Percentiles rank a stretch among this genome's conserved stretches.
These are phyloP conservation scores for Fusarium gaditjirri DNA, from an alignment of 2,329 filamentous ascomycete species.

Conservation along the genomic window DNA sequence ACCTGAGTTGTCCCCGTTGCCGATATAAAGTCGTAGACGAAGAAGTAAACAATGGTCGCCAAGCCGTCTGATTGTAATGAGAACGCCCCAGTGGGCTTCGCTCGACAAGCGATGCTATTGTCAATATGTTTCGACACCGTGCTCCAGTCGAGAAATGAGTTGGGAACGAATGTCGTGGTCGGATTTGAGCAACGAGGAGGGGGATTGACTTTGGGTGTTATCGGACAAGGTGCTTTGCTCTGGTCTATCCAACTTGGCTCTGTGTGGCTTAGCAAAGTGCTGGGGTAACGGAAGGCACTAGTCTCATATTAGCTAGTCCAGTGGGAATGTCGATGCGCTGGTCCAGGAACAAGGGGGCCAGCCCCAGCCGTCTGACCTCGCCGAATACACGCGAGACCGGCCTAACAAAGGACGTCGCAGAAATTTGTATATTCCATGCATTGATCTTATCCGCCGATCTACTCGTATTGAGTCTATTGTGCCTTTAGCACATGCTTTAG, in stretches of 20 bases:
- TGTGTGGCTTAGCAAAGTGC: slow-evolving; percentile 33
- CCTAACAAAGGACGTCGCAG: slow-evolving; percentile 13
- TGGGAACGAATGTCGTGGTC: slow-evolving; percentile 32
- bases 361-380: slow-evolving; percentile 5
- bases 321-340: slow-evolving; percentile 15
- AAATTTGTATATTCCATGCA: slow-evolving; percentile 7
- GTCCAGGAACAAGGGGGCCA: slow-evolving; percentile 33
- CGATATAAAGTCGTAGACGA: neutral
- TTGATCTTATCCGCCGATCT: neutral
- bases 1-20: neutral
- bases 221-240: slow-evolving; percentile 25
- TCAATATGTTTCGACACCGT: slow-evolving; percentile 9
- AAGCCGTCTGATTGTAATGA: neutral
- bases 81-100: neutral
- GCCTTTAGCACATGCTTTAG: neutral
- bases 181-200: slow-evolving; percentile 28
- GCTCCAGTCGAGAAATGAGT: slow-evolving; percentile 6
- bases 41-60: slow-evolving; percentile 1
- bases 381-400: neutral
- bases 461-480: neutral
- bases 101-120: neutral
- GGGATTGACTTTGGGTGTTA: slow-evolving; percentile 31
- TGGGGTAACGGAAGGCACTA: slow-evolving; percentile 28
- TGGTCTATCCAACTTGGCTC: slow-evolving; percentile 34
- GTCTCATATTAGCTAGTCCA: slow-evolving; percentile 19